Conservation (phyloP, 2,329 filamentous ascomycete species). For the Aspergillus sp. region DNA sequence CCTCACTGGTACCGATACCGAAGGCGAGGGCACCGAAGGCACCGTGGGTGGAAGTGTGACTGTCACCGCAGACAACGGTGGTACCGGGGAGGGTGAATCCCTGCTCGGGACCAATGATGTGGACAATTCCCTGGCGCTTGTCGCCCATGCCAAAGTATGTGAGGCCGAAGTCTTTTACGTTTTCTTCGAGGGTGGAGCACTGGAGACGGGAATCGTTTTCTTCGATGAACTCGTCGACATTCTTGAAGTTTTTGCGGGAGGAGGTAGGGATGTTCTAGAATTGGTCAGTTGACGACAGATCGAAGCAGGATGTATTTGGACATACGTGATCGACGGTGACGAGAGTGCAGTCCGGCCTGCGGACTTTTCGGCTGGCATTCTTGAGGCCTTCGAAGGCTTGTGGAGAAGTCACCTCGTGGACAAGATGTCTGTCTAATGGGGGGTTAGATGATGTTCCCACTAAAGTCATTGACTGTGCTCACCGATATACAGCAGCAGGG, state of each 20-base stretch:
- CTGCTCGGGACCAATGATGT: slow-evolving; percentile 97
- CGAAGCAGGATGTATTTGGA: slow-evolving; percentile 10
- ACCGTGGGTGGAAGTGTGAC: slow-evolving; percentile 95
- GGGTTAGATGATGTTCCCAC: slow-evolving; percentile 16
- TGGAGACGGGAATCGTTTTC: slow-evolving; percentile 91
- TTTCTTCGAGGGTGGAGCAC: slow-evolving; percentile 93
- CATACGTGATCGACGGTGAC: slow-evolving; percentile 94
- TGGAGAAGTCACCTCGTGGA: slow-evolving; percentile 97
- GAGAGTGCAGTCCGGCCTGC: slow-evolving; percentile 92
- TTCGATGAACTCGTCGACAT: slow-evolving; percentile 87
- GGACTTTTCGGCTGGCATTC: slow-evolving; percentile 81
- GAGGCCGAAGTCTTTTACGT: slow-evolving; percentile 92
- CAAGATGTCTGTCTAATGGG: slow-evolving; percentile 76
- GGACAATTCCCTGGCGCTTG: slow-evolving; percentile 95
- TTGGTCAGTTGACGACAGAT: slow-evolving; percentile 3
- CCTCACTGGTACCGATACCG: slow-evolving; percentile 96
- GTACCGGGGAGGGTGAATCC: slow-evolving; percentile 97
- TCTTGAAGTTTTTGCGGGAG: slow-evolving; percentile 87
- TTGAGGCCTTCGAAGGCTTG: slow-evolving; percentile 96
- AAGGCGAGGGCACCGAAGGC: slow-evolving; percentile 93
- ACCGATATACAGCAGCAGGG: slow-evolving; percentile 90
- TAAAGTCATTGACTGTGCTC: slow-evolving; percentile 28
- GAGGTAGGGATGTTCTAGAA: slow-evolving; percentile 85
- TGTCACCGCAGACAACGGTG: slow-evolving; percentile 96
- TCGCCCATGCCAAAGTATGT: slow-evolving; percentile 97